phyloP scores from a whole-genome alignment of 495 filamentous ascomycete genomes.

The Penicillium taxi region DNA sequence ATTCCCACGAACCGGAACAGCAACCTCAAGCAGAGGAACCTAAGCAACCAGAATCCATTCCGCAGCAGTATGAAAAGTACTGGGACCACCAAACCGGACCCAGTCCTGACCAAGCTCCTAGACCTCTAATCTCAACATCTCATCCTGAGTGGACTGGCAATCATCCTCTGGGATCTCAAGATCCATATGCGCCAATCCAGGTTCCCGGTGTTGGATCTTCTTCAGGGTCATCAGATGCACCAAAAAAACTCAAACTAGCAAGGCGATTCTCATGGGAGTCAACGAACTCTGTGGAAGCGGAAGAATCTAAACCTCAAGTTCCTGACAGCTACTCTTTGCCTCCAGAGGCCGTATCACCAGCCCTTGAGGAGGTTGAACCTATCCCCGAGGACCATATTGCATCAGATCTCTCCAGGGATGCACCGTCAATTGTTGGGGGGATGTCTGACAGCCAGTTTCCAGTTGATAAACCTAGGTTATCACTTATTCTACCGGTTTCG shows the following conservation, averaged over 20 bases:
- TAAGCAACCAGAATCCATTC: slow-evolving; percentile 45
- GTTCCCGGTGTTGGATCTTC: not conserved
- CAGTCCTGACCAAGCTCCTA: slow-evolving; percentile 7
- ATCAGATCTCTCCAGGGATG: slow-evolving; percentile 13
- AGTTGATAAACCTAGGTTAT: slow-evolving; percentile 18
- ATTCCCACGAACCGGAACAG: slow-evolving; percentile 27
- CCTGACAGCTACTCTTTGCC: slow-evolving; percentile 6
- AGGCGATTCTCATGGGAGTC: slow-evolving; percentile 41
- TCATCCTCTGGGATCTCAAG: slow-evolving; percentile 10
- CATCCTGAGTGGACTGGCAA: slow-evolving; percentile 12
- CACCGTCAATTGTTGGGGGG: slow-evolving; percentile 12
- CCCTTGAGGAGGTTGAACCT: slow-evolving; percentile 6
- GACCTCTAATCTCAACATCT: slow-evolving; percentile 10
- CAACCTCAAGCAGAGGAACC: slow-evolving; percentile 14
- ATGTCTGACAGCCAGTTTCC: slow-evolving; percentile 4
- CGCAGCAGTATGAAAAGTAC: slow-evolving; percentile 53
- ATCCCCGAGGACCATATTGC: slow-evolving; percentile 5
- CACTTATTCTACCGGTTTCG: slow-evolving; percentile 18
- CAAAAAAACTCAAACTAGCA: slow-evolving; percentile 20
- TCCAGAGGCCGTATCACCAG: not conserved
- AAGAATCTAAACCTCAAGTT: slow-evolving; percentile 12
- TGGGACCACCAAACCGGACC: slow-evolving; percentile 36
- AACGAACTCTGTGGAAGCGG: slow-evolving; percentile 14
- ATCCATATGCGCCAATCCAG: slow-evolving; percentile 13
- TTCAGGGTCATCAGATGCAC: slow-evolving; percentile 5